Evolutionary conservation across 2,329 filamentous ascomycete species (phyloP), one percentile per base, ranked within the genome.

Genomic region (Cercospora citrullina): DNA sequence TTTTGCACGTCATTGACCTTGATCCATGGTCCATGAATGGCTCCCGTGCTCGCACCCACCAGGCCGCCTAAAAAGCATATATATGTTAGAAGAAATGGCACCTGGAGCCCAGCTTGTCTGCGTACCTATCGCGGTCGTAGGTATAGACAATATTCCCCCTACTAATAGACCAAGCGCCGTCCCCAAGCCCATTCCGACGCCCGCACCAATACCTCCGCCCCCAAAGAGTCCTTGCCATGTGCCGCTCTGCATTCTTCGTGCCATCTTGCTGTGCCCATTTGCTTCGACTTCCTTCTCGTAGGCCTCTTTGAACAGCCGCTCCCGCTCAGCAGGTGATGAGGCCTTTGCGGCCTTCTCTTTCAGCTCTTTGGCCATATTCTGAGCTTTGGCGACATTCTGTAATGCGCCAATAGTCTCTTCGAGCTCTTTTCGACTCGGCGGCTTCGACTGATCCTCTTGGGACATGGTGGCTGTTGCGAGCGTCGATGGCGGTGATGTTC

Each of bases 11-110:
- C 65, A 2, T 67, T 67, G 61, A 82, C 66, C 72, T 80, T 82
- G 23, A 83, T 78, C 73, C 77, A 82, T 12, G 81, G 81, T 36
- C 81, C 81, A 73, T 81, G 79, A 14, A 80, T 75, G 9, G 78
- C 78, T 3, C 81, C 81, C 9, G 80, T 79, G 0, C 80, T 81
- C 3, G 76, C 75, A 0, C 81, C 81, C 0, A 81, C 79, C 12
- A 64, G 51, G 3, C 51, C 62, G 39, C 62, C 55, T 59, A 30
- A 2, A 28, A 26, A n/a, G 48, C 48, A 28, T 55, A 2, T 4
- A 16, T 8, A 9, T 23, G 21, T 55, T 16, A 55, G 48, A 26
- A 16, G 45, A 3, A 55, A 28, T 23, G 14, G 28, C 2, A 14
- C 16, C 12, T 55, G 23, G 23, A 14, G 18, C 1, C 14, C 16